Evolutionary conservation across 2,329 filamentous ascomycete species (phyloP), one percentile per base, ranked within the genome.

Genomic region (Colletotrichum costaricense): DNA sequence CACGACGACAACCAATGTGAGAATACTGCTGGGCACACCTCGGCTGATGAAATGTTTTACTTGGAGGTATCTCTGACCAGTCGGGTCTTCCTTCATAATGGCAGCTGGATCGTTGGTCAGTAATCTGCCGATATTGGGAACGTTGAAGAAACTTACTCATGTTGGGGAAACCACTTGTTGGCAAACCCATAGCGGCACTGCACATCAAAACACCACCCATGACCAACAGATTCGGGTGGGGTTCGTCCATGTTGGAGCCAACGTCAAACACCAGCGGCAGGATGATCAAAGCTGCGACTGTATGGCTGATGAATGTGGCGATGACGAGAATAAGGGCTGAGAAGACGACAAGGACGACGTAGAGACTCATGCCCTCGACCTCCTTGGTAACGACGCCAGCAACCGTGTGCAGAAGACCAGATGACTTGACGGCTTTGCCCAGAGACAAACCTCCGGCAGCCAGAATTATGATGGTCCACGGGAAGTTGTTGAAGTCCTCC

Each of bases 401-500:
- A 63, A 99, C 93, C 0, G 95, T 97, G 81, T 97, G 94, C 38
- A 99, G 87, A 12, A 99, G 88, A 1, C 97, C 97, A 0, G 96
- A 98, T 0, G 94, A 97, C 75, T 95, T 96, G 72, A 99, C 97
- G 0, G 96, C 94, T 82, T 97, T 98, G 69, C 97, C 97, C 0
- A 99, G 91, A 1, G 95, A 95, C 42, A 99, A 86, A 8, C 97
- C 97, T 59, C 97, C 97, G 0, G 97, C 96, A 0, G 97, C 97
- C 24, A 99, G 92, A 79, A 99, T 98, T 83, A 99, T 98, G 83
- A 99, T 99, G 24, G 97, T 99, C 97, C 97, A 99, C 52, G 98
- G 93, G 83, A 99, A 99, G 83, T 99, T 99, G 87, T 99, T 99
- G 82, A 99, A 99, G 84, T 99, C 97, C 84, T 98, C 97, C 84